Evolutionary conservation across 1,284 basidiomycete genomes (phyloP), one percentile per base, ranked within the genome.

Genomic region (Tylopilus sp.): DNA sequence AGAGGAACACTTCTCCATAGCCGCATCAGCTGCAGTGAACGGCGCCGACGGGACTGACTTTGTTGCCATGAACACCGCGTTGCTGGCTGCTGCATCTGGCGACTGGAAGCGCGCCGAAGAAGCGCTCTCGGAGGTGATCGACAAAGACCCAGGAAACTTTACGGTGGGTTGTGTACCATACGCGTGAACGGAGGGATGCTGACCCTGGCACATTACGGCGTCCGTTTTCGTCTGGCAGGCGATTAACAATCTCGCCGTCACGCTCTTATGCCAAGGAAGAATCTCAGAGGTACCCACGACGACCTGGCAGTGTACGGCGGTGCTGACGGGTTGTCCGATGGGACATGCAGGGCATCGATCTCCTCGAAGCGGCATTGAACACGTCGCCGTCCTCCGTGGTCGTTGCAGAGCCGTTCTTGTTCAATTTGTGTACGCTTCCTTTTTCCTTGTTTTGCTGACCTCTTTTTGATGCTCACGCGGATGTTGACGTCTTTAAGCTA

Each of bases 211-310:
- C n/a, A 25, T 39, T 39, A n/a, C 20, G 5, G 7, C 37, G 22
- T 17, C 7, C 15, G n/a, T 35, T 14, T 22, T 17, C 13, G 1
- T 10, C 5, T 1, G 43, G 31, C 50, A 90, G 88, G 86, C 88
- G n/a, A 76, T 83, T 28, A 92, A 91, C 66, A 88, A 92, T 61
- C 73, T 90, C 10, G 79, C 86, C 0, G 90, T 92, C 33, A 78
- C 83, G 11, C 67, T 88, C 25, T 72, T 92, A 44, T 80, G 79
- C 53, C 81, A 85, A 60, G 90, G 90, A 5, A 82, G 79, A 57
- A 60, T 92, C 31, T 83, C 82, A 64, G 85, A 91, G 74, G 87
- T 84, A n/a, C 20, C 33, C 35, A 29, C 40, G 67, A 1, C 17
- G 31, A 17, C 15, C 10, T 4, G 10, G 3, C 7, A 20, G 37